These are phyloP conservation scores for Erodium moschatum DNA, from an alignment of 441 rosid species.

Conservation along the genomic window DNA sequence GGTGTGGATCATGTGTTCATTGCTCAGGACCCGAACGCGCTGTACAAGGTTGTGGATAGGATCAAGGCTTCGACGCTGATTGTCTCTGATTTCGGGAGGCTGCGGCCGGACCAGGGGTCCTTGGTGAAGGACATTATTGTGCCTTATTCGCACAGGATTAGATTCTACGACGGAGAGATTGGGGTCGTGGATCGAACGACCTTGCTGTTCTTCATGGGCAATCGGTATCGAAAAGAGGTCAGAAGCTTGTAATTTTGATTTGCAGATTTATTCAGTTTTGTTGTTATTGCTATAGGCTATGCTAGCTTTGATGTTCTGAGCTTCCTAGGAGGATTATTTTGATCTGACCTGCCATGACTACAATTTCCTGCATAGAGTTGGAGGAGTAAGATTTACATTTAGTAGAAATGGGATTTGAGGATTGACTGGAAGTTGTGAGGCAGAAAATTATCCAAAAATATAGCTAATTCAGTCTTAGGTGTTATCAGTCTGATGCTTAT, in stretches of 20 bases:
- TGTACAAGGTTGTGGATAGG: constrained; percentile 51
- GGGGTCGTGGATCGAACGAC: constrained; percentile 54
- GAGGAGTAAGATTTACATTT: background rate
- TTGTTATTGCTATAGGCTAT: background rate
- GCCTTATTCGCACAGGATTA: constrained; percentile 80
- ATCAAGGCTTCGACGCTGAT: constrained; percentile 56
- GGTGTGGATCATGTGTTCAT: constrained; percentile 72
- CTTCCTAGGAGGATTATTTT: background rate
- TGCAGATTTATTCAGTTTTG: background rate
- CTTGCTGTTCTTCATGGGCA: constrained; percentile 92
- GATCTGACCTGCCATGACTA: background rate
- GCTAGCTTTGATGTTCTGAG: background rate
- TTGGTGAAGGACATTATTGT: constrained; percentile 76
- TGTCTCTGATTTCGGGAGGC: constrained; percentile 72
- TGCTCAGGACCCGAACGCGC: constrained; percentile 87
- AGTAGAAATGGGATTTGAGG: background rate
- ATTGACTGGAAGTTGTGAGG: background rate
- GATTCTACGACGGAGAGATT: constrained; percentile 48
- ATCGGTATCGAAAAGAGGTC: constrained; percentile 85
- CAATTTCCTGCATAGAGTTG: background rate
- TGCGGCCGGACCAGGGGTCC: constrained; percentile 75
- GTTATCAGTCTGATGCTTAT: background rate
- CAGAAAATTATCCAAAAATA: background rate
- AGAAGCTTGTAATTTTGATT: background rate
- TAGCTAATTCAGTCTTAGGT: background rate